Conservation (phyloP, 345 rosid genomes). For the Euphorbia lathyris region DNA sequence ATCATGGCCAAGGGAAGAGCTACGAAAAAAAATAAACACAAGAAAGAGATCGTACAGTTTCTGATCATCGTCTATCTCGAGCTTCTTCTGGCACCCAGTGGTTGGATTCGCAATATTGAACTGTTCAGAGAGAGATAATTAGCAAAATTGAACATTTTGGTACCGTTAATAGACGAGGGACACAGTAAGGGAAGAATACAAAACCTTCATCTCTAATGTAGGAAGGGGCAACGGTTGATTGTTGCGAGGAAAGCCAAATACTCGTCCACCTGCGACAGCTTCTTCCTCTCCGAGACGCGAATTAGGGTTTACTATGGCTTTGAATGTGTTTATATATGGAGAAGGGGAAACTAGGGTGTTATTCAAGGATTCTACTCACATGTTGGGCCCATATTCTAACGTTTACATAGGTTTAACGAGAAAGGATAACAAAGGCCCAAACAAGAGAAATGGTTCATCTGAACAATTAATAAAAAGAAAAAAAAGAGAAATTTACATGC, state of each 20-base stretch:
- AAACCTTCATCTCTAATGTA: neutral
- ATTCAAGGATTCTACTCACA: too few species aligned
- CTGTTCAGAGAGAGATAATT: constrained; percentile 3
- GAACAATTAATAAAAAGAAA: too few species aligned
- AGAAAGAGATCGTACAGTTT: constrained; percentile 18
- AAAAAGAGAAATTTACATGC: too few species aligned
- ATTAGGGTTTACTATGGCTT: neutral
- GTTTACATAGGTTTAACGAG: too few species aligned
- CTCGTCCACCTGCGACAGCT: neutral
- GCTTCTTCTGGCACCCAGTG: constrained; percentile 30
- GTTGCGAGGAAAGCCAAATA: too few species aligned
- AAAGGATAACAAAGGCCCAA: too few species aligned
- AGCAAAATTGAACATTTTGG: neutral
- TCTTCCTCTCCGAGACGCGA: neutral
- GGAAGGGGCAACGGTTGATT: too few species aligned
- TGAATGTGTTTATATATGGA: too few species aligned
- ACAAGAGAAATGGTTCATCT: too few species aligned
- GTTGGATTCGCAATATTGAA: constrained; percentile 30
- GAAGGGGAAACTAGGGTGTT: too few species aligned
- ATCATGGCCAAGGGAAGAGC: too few species aligned
- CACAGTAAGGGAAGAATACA: neutral
- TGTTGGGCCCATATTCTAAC: too few species aligned
- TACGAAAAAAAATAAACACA: neutral
- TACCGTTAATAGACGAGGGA: neutral
- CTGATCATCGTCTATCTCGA: constrained; percentile 31